Evolutionary conservation across 2,329 filamentous ascomycete species (phyloP), one percentile per base, ranked within the genome.

Genomic region (Ascomycota sp.): DNA sequence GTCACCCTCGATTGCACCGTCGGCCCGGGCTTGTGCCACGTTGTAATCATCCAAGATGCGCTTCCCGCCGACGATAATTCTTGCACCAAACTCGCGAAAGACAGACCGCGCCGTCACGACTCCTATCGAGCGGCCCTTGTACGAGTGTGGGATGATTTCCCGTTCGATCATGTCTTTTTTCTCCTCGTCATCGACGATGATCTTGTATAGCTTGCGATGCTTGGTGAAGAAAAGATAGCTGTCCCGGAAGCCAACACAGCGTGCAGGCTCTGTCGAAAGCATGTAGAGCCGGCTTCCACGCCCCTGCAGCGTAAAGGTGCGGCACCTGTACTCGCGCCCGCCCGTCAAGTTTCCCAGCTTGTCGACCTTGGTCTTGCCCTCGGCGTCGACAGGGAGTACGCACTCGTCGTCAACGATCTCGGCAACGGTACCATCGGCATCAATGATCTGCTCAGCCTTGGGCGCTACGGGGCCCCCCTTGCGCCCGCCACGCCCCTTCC

Each of bases 151-250:
- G 41, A 98, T 92, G 48, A 98, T 77, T 6, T 91, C 79, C 39
- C 89, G 74, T 44, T 91, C 82, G 48, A 98, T 98, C 60, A 98
- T 69, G 54, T 95, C 84, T 39, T 77, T 74, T 61, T 98, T 98
- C 56, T 92, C 86, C n/a, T 89, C 77, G 42, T 98, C 89, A 45
- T 84, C 83, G 36, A 95, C 81, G 46, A 98, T 92, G 47, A 98
- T 92, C 61, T 98, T 98, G 68, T 83, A 89, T 10, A 98, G 75
- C 47, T 83, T 76, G 51, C 80, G 79, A 56, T 98, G 89, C 57
- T 95, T 98, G 41, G 89, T 91, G 63, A 98, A 98, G 65, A 98
- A 93, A 24, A 98, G 70, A 50, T 98, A 98, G 41, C 84, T 93
- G 62, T 98, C 89, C 43, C 89, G 70, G 64, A 98, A 98, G 11